These are phyloP conservation scores for Solanum sejunctum DNA, from an alignment of 257 asterid species.

Conservation along the genomic window DNA sequence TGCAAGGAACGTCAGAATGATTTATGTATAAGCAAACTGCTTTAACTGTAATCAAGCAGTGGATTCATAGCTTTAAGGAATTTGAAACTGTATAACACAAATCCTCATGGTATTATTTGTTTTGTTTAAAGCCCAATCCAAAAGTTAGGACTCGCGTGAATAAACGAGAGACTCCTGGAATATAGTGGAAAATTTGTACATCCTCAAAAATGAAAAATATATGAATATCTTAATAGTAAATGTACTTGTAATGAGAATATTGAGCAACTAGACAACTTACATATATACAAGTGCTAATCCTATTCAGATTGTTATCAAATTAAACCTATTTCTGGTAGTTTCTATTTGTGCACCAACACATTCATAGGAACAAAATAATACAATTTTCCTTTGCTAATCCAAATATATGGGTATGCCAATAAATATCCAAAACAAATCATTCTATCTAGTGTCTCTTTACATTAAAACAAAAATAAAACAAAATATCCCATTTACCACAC, in stretches of 20 bases:
- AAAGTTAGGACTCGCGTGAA: neutral
- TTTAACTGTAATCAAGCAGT: neutral
- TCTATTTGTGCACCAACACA: neutral
- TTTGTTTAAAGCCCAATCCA: neutral
- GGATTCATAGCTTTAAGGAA: neutral
- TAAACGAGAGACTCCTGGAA: neutral
- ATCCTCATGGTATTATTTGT: neutral
- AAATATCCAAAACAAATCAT: neutral
- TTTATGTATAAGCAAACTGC: neutral
- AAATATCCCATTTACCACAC: neutral
- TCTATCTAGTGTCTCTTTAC: neutral
- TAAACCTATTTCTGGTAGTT: neutral
- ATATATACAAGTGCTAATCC: neutral
- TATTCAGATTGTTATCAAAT: neutral
- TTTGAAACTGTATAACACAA: neutral
- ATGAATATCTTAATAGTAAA: neutral
- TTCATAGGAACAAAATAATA: neutral
- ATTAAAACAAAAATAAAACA: neutral
- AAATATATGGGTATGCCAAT: neutral
- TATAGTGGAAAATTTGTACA: neutral
- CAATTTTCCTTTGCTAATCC: neutral
- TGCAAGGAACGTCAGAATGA: conserved; percentile 17
- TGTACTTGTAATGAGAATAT: neutral
- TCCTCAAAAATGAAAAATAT: neutral
- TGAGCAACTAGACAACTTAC: neutral